A percentile compares a stretch with the other conserved stretches of the same genome.
phyloP scores from a whole-genome alignment of 805 yeast genomes.

The Kazachstania viticola region DNA sequence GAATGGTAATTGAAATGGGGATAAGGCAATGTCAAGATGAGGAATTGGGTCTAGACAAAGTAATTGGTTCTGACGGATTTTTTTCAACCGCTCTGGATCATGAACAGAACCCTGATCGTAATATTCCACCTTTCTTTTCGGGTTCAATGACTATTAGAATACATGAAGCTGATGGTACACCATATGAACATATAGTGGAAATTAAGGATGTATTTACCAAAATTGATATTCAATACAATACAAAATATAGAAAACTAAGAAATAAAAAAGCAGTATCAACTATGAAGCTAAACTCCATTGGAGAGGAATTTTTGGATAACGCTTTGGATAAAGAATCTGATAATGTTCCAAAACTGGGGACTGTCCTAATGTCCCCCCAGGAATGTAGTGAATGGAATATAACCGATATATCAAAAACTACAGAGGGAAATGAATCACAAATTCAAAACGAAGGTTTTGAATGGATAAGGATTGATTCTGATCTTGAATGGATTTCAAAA shows the following conservation, averaged over 20 bases:
- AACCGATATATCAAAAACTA: conserved; percentile 51
- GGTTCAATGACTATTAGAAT: conserved; percentile 97
- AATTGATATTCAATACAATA: conserved; percentile 88
- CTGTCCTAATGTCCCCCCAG: conserved; percentile 47
- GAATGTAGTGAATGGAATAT: conserved; percentile 67
- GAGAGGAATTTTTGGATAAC: conserved; percentile 1
- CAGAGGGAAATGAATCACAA: conserved; percentile 23
- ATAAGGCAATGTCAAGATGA: conserved; percentile 79
- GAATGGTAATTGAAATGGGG: conserved; percentile 90
- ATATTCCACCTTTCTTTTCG: conserved; percentile 39
- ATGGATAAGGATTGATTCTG: conserved; percentile 97
- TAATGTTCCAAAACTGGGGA: conserved; percentile 43
- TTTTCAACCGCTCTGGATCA: conserved; percentile 19
- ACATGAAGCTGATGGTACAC: conserved; percentile 97
- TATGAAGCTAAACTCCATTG: conserved; percentile 6
- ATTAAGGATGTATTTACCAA: conserved; percentile 76
- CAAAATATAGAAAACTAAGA: conserved; percentile 77
- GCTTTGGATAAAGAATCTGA: conserved; percentile 1
- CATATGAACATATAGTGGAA: conserved; percentile 94
- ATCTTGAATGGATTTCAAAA: conserved; percentile 90
- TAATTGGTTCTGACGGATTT: conserved; percentile 19
- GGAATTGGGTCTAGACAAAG: conserved; percentile 31
- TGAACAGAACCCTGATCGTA: conserved; percentile 12
- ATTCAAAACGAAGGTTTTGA: conserved; percentile 74
- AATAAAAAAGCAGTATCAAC: conserved; percentile 33